A percentile compares a stretch with the other conserved stretches of the same genome.
These are phyloP conservation scores for Dianthus caryophyllus DNA, from an alignment of 148 eudicot genomes.

Conservation along the genomic window DNA sequence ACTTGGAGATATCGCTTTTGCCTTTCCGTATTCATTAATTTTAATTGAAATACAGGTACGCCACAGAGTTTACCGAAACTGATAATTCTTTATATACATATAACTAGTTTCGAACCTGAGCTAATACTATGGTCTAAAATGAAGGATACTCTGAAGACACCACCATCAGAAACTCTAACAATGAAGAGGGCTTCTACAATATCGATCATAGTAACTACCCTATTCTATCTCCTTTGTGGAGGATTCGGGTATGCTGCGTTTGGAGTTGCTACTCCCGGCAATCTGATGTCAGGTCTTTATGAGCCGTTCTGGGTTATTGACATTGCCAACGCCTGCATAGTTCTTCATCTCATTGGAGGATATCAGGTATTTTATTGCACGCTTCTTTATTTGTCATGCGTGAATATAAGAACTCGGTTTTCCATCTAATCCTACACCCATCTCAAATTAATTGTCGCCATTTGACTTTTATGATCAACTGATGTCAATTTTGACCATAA, in stretches of 20 bases:
- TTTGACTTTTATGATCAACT: background rate
- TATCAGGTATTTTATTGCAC: constrained; percentile 53
- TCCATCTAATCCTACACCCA: background rate
- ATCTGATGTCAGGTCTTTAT: constrained; percentile 77
- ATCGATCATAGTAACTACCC: constrained; percentile 46
- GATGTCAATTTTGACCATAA: background rate
- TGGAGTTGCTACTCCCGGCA: constrained; percentile 77
- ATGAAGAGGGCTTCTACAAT: constrained; percentile 70
- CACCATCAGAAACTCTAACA: constrained; percentile 55
- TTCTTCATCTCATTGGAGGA: constrained; percentile 76
- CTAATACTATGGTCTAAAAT: constrained; percentile 14
- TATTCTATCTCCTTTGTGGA: constrained; percentile 79
- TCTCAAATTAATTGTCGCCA: background rate
- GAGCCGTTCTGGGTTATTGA: constrained; percentile 88
- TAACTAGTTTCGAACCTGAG: background rate
- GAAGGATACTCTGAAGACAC: constrained; percentile 77
- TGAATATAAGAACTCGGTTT: background rate
- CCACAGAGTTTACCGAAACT: background rate
- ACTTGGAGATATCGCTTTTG: constrained; percentile 86
- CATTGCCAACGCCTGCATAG: constrained; percentile 76
- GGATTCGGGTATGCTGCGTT: constrained; percentile 91
- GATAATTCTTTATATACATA: background rate
- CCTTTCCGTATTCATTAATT: constrained; percentile 62
- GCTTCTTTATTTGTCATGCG: background rate
- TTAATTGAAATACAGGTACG: constrained; percentile 70